Conservation (phyloP, 164 flowering plant species). For the Umbilicus rupestris region DNA sequence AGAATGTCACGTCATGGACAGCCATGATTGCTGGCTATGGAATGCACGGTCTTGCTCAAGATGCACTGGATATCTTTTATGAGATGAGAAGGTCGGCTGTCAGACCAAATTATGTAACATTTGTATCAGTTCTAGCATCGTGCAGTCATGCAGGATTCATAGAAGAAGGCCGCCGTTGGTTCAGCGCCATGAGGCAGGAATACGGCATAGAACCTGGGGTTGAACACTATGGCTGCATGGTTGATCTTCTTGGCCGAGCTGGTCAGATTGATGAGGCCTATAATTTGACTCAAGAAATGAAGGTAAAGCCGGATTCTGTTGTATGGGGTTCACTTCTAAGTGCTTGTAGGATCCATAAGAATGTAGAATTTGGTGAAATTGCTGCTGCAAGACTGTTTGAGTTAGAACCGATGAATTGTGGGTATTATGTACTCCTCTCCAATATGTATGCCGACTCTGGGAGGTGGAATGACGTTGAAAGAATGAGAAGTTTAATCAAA, state of each 20-base stretch:
- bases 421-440: conserved; percentile 71
- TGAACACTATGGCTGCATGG: conserved; percentile 84
- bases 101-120: conserved; percentile 66
- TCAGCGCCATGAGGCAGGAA: conserved; percentile 42
- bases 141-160: conserved; percentile 79
- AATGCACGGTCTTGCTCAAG: conserved; percentile 62
- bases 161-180: conserved; percentile 74
- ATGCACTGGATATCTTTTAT: conserved; percentile 55
- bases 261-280: conserved; percentile 58
- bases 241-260: conserved; percentile 80
- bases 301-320: conserved; percentile 57
- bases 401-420: conserved; percentile 65
- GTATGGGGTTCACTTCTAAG: conserved; percentile 87
- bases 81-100: conserved; percentile 44
- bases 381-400: conserved; percentile 61
- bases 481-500: conserved; percentile 49
- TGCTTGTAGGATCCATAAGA: conserved; percentile 70
- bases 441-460: conserved; percentile 86
- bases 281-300: conserved; percentile 54
- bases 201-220: conserved; percentile 57
- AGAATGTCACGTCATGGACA: conserved; percentile 80
- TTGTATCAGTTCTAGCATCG: conserved; percentile 71
- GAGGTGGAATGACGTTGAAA: conserved; percentile 70
- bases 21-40: conserved; percentile 85
- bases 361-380: conserved; percentile 73